Base-by-base conservation (phyloP, 495 filamentous ascomycete genomes). In the Clavariopsis aquatica region DNA sequence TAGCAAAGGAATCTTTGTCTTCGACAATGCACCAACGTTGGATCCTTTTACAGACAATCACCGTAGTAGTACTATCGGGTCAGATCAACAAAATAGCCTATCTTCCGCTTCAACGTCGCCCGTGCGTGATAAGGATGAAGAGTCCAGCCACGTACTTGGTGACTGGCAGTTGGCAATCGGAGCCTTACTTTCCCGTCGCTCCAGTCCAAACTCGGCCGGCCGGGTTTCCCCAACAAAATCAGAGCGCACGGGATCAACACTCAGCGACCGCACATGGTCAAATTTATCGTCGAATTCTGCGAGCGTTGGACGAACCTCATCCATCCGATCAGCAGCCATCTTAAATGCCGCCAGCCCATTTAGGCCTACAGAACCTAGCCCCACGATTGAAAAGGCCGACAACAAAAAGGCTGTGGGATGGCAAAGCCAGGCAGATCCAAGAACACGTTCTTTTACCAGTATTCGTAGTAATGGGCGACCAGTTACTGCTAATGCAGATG, bases 351-450 rank as follows among this genome's bases (percentile, higher is more conserved):
- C 36, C 9, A 68, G 69, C 36, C 67, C 66, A 1, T 73, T 74
- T 64, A 56, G 49, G 31, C 75, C 55, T 70, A 74, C 60, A 67
- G 71, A 69, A 5, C 29, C 26, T 22, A 72, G 66, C 47, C 69
- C 69, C 0, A 69, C 65, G 7, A 47, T 34, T 2, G 58, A 56
- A 10, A 47, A 29, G 24, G 47, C 26, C 4, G n/a, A 49, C 23
- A 9, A 47, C 24, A 19, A 36, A 19, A 22, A 29, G 17, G 41
- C 41, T 1, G 68, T 41, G 3, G 68, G 58, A 27, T 66, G 68
- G 62, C 22, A 66, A n/a, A 65, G 23, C 24, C 36, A 52, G 13
- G 28, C 23, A 8, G 68, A 70, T 31, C 58, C 47, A 15, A 43
- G 68, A 4, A 66, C 68, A 12, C 43, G 65, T 46, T 72, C 74